These are phyloP conservation scores for Colletotrichum melonis DNA, from an alignment of 2,329 filamentous ascomycete genomes.

Conservation along the genomic window DNA sequence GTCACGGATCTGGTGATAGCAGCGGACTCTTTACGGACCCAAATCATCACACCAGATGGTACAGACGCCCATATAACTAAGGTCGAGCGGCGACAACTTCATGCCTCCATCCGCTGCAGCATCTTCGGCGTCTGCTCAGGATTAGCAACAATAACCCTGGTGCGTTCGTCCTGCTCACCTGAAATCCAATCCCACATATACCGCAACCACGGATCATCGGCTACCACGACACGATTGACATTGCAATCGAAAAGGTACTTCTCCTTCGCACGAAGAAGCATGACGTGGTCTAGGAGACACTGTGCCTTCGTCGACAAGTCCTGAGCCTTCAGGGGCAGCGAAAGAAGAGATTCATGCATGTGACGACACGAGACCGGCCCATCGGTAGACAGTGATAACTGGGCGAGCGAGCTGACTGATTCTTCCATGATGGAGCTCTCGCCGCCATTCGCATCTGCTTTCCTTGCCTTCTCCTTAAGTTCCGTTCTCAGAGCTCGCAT, in stretches of 20 bases:
- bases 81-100: constrained; percentile 74
- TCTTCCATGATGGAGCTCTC: constrained; percentile 33
- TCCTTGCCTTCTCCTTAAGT: constrained; percentile 30
- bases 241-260: constrained; percentile 73
- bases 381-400: constrained; percentile 50
- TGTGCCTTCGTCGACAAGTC: constrained; percentile 64
- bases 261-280: constrained; percentile 70
- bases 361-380: constrained; percentile 62
- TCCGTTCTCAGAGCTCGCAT: constrained; percentile 56
- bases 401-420: constrained; percentile 46
- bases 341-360: constrained; percentile 66
- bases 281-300: constrained; percentile 64
- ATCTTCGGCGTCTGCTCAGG: constrained; percentile 66
- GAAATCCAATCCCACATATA: constrained; percentile 83
- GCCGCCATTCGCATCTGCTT: constrained; percentile 39
- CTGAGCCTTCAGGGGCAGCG: constrained; percentile 54
- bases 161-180: constrained; percentile 56
- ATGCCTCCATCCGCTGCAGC: constrained; percentile 77
- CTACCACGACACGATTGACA: constrained; percentile 74
- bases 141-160: constrained; percentile 36
- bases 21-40: constrained; percentile 54
- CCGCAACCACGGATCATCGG: constrained; percentile 79
- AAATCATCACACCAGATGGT: constrained; percentile 79
- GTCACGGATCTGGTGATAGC: constrained; percentile 28
- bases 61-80: constrained; percentile 80